Percentiles rank a stretch among this genome's conserved stretches.
phyloP scores from a whole-genome alignment of 495 filamentous ascomycete species.

The Neurospora pannonica region DNA sequence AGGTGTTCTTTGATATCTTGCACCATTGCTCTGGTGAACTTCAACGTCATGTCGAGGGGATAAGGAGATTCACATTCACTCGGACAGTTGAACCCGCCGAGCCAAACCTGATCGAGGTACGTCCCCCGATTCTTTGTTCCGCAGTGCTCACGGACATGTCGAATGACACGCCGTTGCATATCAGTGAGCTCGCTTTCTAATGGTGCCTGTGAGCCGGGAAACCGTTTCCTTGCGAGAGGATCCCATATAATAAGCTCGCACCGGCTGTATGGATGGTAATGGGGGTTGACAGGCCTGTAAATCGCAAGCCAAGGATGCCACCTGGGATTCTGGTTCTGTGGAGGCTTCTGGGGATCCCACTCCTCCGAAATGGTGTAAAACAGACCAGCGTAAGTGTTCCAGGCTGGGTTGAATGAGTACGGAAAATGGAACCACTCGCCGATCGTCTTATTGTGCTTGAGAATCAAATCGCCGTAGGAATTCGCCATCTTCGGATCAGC shows the following conservation, averaged over 20 bases:
- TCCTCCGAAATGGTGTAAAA: constrained; percentile 36
- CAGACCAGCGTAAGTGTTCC: constrained; percentile 31
- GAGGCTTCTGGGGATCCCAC: constrained; percentile 20
- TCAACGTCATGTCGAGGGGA: constrained; percentile 16
- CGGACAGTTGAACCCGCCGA: constrained; percentile 22
- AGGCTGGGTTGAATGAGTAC: constrained; percentile 8
- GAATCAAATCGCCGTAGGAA: constrained; percentile 20
- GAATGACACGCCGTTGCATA: constrained; percentile 32
- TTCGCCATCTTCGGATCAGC: constrained; percentile 23
- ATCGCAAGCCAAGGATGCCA: constrained; percentile 35
- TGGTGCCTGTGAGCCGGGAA: not conserved
- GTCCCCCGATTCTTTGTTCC: constrained; percentile 13
- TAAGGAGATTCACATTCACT: constrained; percentile 7
- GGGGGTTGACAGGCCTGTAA: constrained; percentile 26
- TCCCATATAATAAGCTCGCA: constrained; percentile 43
- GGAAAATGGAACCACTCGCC: constrained; percentile 24
- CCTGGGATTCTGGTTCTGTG: constrained; percentile 2
- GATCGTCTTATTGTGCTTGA: constrained; percentile 20
- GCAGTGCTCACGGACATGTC: constrained; percentile 17
- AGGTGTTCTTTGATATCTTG: constrained; percentile 15
- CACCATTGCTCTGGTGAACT: constrained; percentile 15
- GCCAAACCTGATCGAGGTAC: constrained; percentile 27
- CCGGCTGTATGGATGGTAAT: not conserved
- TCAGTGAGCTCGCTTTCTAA: constrained; percentile 21
- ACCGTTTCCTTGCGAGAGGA: constrained; percentile 13